Evolutionary conservation across 2,329 filamentous ascomycete species (phyloP).

Genomic region (Mariannaea sp.): DNA sequence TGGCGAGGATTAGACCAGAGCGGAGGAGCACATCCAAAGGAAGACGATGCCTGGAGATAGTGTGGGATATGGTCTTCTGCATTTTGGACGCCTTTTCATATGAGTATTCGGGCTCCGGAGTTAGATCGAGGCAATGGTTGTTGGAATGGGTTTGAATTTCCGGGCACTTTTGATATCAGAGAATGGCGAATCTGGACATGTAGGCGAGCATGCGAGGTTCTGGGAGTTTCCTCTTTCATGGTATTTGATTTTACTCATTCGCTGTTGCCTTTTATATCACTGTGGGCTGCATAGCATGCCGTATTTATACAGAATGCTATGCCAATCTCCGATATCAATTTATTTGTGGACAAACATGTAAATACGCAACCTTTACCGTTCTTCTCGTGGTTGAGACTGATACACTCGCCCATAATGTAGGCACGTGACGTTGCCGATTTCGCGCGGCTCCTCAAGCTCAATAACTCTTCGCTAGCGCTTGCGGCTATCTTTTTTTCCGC

Average conservation of each 20-base stretch:
- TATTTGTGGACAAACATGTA: background rate
- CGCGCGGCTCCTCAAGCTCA: constrained; percentile 21
- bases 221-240: background rate
- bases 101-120: background rate
- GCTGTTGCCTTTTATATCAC: background rate
- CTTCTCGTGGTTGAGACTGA: too few species aligned
- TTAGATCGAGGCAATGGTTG: background rate
- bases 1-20: constrained; percentile 61
- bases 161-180: background rate
- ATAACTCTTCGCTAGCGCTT: constrained; percentile 30
- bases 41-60: constrained; percentile 30
- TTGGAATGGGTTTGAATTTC: constrained; percentile 1
- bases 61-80: constrained; percentile 14
- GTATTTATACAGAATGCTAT: too few species aligned
- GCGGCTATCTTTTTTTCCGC: constrained; percentile 30
- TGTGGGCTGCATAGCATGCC: too few species aligned
- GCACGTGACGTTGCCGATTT: constrained; percentile 18
- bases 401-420: too few species aligned
- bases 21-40: constrained; percentile 49
- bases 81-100: constrained; percentile 1
- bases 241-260: background rate
- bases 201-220: constrained; percentile 1
- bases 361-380: too few species aligned
- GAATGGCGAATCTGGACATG: background rate
- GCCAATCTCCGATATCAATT: too few species aligned